Conservation (phyloP, 2,329 filamentous ascomycete species). For the Colletotrichum chlorophyti region DNA sequence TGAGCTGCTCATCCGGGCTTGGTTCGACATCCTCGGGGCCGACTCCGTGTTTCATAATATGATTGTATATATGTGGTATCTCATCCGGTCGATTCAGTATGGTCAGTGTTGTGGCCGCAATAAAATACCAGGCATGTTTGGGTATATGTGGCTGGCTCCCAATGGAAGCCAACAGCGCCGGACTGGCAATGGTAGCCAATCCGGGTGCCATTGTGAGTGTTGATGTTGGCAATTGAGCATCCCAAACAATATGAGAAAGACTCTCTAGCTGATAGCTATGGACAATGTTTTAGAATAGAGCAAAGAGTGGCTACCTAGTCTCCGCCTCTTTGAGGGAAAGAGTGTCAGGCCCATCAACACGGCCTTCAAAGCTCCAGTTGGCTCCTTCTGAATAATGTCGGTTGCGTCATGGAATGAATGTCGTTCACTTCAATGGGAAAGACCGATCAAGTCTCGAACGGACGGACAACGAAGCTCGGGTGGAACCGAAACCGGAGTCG, state of each 20-base stretch:
- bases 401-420: no score
- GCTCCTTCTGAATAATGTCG: no score
- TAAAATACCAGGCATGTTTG: constrained; percentile 54
- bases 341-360: no score
- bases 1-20: constrained; percentile 44
- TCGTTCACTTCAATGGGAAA: not conserved
- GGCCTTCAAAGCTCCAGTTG: no score
- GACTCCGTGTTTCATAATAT: constrained; percentile 44
- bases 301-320: no score
- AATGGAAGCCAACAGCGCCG: constrained; percentile 48
- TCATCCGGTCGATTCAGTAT: constrained; percentile 57
- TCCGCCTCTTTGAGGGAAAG: no score
- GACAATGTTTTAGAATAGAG: no score
- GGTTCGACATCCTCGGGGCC: constrained; percentile 32
- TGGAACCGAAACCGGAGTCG: not conserved
- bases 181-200: constrained; percentile 43
- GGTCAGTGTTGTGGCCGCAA: constrained; percentile 52
- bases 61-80: constrained; percentile 49
- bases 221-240: no score
- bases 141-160: constrained; percentile 49
- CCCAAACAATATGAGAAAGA: no score
- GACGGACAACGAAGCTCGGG: not conserved
- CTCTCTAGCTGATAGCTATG: no score
- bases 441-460: not conserved
- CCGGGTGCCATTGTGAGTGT: constrained; percentile 16